A percentile compares a stretch with the other conserved stretches of the same genome.
These are phyloP conservation scores for Picea mariana DNA, from an alignment of 83 land plant genomes.

Conservation along the genomic window DNA sequence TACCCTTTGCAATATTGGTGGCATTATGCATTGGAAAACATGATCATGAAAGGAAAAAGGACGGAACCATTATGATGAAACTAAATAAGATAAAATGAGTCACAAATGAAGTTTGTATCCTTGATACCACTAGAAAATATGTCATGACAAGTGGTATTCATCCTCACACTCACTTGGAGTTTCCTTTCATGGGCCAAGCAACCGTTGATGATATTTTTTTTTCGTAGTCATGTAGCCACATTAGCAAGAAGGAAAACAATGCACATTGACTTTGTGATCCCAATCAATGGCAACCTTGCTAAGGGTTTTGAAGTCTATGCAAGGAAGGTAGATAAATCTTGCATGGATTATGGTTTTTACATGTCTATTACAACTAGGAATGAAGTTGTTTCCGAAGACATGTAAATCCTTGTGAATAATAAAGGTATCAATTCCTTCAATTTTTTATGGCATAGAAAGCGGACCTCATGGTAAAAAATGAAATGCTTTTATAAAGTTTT, in stretches of 20 bases:
- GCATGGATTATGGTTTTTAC: constrained; percentile 96
- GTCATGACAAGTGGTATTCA: constrained; percentile 77
- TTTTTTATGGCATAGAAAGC: too few species aligned
- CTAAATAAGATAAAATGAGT: too few species aligned
- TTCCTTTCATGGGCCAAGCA: constrained; percentile 86
- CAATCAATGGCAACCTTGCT: constrained; percentile 71
- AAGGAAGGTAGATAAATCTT: constrained; percentile 70
- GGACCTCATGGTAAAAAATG: constrained; percentile 90
- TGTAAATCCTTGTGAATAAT: constrained; percentile 89
- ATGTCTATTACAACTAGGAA: constrained; percentile 95
- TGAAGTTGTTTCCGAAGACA: constrained; percentile 77
- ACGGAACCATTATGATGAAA: too few species aligned
- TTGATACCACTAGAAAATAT: too few species aligned
- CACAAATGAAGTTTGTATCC: too few species aligned
- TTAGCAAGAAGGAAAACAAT: constrained; percentile 91
- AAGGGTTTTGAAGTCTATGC: constrained; percentile 71
- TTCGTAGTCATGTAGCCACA: constrained; percentile 92
- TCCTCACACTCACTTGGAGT: constrained; percentile 89
- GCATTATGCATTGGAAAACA: too few species aligned
- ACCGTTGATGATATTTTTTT: constrained; percentile 78
- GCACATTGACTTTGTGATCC: constrained; percentile 58
- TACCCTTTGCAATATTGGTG: too few species aligned
- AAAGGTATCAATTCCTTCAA: constrained; percentile 40
- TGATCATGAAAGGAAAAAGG: too few species aligned
- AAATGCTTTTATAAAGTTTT: constrained; percentile 26